A percentile compares a stretch with the other conserved stretches of the same genome.
phyloP scores from a whole-genome alignment of 75 land plant genomes.

The Sequoia sempervirens region DNA sequence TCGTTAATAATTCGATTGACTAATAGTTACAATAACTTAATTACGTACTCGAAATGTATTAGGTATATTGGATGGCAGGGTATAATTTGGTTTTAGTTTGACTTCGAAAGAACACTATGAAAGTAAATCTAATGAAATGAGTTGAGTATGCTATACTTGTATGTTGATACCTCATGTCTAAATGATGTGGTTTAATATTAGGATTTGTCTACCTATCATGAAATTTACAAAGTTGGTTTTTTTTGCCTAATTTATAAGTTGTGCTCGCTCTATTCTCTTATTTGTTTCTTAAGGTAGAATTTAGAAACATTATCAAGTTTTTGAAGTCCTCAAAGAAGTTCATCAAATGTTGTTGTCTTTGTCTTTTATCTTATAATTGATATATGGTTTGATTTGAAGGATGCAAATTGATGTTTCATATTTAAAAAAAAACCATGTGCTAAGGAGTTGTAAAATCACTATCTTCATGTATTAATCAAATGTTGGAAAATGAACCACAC shows the following conservation, averaged over 20 bases:
- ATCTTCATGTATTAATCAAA: too few species aligned
- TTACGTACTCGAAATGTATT: background rate
- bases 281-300: background rate
- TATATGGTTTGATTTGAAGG: background rate
- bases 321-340: background rate
- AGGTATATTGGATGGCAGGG: background rate
- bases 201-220: background rate
- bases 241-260: background rate
- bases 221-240: background rate
- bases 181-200: background rate
- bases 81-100: background rate
- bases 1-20: background rate
- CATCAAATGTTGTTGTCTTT: background rate
- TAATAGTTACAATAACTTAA: background rate
- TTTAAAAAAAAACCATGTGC: too few species aligned
- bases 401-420: background rate
- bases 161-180: background rate
- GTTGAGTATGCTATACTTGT: background rate
- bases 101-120: background rate
- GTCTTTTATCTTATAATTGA: background rate
- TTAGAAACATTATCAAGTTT: background rate
- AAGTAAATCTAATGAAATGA: background rate
- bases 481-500: too few species aligned
- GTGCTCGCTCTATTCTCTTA: background rate
- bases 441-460: too few species aligned